Evolutionary conservation across 202 grass and related monocot species (phyloP), one percentile per base, ranked within the genome.

Genomic region (Cymbopogon flexuosus): DNA sequence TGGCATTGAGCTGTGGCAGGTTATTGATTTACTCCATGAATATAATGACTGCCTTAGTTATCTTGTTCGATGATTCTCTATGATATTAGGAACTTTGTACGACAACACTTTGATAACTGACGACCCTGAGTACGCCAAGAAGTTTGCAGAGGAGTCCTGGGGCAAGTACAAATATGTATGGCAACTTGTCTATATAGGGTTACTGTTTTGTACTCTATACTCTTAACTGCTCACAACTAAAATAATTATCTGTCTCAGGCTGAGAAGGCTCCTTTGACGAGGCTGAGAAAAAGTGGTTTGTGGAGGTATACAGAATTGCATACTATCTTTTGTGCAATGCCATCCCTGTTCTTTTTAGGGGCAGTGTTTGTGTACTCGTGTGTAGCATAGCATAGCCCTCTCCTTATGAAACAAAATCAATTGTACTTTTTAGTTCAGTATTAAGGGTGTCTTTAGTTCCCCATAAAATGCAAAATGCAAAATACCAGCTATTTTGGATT

Each of bases 1-100:
- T 42, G 93, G 93, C 35, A 93, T 96, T 75, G 93, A 96, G 72
- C 65, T 96, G 70, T 96, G 93, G 90, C 90, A 96, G 93, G 93
- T 92, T 58, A 15, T 42, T 22, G 2, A 27, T 51, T 13, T 57
- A 70, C 46, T 69, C n/a, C 0, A 22, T 70, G 43, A 35, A 22
- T 6, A 19, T 35, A 54, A 51, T 6, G 16, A 3, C 3, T 46
- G 1, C 15, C 45, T 7, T 18, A 6, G 15, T 23, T 39, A 2
- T 10, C 15, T 33, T 9, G 18, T 52, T 14, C 24, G 45, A 8
- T 31, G 43, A 22, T 69, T 30, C 54, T n/a, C 54, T 18, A 51
- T 35, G 13, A 29, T 36, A 10, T 90, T 88, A 1, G 90, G 90
- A 43, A 93, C 90, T 54, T 64, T 96, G 61, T 96, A 93, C 12